Evolutionary conservation across 768 basidiomycete genomes (phyloP).

Genomic region (Hemileccinum impolitum): DNA sequence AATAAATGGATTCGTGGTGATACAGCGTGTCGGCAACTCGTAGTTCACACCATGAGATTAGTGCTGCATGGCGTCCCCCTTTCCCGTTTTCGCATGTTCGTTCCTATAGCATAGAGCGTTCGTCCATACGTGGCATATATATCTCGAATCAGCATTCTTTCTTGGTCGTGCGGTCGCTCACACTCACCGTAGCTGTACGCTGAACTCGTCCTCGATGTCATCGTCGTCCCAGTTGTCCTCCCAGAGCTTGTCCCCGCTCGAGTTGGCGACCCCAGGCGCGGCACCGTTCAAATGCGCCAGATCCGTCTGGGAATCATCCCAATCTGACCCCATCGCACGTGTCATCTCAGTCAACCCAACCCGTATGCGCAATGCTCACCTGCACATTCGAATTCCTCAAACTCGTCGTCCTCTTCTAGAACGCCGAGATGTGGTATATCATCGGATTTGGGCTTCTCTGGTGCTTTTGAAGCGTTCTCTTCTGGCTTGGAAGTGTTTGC

Average conservation of each 20-base stretch:
- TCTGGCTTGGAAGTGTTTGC: constrained; percentile 46
- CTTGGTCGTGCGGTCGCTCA: too few relatives aligned
- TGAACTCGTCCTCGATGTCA: constrained; percentile 97
- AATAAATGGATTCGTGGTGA: neutral
- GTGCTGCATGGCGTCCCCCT: constrained; percentile 54
- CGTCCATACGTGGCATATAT: too few relatives aligned
- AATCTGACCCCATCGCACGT: constrained; percentile 46
- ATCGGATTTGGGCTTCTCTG: constrained; percentile 41
- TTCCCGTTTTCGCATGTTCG: constrained; percentile 60
- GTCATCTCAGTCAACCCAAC: neutral
- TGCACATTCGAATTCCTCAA: constrained; percentile 87
- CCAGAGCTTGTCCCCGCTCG: constrained; percentile 90
- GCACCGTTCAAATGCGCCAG: constrained; percentile 73
- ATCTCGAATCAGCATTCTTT: neutral
- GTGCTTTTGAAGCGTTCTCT: constrained; percentile 24
- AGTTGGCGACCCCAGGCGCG: constrained; percentile 70
- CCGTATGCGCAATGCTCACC: constrained; percentile 45
- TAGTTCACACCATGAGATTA: constrained; percentile 22
- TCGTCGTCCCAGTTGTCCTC: constrained; percentile 99
- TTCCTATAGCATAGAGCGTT: constrained; percentile 37
- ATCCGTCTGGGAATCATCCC: constrained; percentile 85
- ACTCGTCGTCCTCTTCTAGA: constrained; percentile 97
- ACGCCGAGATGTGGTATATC: constrained; percentile 71
- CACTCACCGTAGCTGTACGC: constrained; percentile 85
- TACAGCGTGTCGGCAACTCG: constrained; percentile 1